Evolutionary conservation across 495 filamentous ascomycete species (phyloP), one percentile per base, ranked within the genome.

Genomic region (Aspergillus haitiensis): DNA sequence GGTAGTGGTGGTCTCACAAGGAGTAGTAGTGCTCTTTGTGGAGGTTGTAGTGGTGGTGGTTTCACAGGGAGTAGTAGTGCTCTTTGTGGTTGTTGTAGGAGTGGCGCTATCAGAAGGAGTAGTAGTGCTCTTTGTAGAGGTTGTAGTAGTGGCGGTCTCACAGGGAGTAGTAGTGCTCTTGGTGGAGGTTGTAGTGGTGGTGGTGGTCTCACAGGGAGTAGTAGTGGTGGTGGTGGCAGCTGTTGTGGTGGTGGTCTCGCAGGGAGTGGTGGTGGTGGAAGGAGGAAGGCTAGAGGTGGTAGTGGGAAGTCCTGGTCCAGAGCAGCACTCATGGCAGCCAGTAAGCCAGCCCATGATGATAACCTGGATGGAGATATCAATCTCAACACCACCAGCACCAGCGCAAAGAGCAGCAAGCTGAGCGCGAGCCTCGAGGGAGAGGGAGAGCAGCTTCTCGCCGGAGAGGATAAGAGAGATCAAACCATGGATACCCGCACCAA

Each of bases 281-380:
- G 60, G 61, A 18, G 68, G 64, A 33, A 42, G 15, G 62, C 59
- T 49, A 27, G 68, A 56, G 21, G 64, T 58, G 51, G 59, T 49
- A 42, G 53, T 61, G 33, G 66, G 45, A 18, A 18, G 57, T 52
- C 72, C 67, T 16, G 21, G 21, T 27, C 69, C 61, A 47, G 70
- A 63, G 64, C 65, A 67, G 68, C 58, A 60, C 58, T 60, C 18
- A 7, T 60, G 58, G 58, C 71, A 72, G 58, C 77, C 77, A 48
- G 69, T 74, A 63, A 77, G 67, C 76, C 75, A 78, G 59, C 72
- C 62, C 44, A 72, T 68, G 50, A 79, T 69, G 62, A 78, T 76
- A 31, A 73, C 31, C 42, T 63, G 39, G 37, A 72, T 67, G 37
- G 59, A 40, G 40, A 39, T 34, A 58, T 60, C 60, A 48, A 73